phyloP scores from a whole-genome alignment of 148 eudicot species.

The Chenopodium suecicum region DNA sequence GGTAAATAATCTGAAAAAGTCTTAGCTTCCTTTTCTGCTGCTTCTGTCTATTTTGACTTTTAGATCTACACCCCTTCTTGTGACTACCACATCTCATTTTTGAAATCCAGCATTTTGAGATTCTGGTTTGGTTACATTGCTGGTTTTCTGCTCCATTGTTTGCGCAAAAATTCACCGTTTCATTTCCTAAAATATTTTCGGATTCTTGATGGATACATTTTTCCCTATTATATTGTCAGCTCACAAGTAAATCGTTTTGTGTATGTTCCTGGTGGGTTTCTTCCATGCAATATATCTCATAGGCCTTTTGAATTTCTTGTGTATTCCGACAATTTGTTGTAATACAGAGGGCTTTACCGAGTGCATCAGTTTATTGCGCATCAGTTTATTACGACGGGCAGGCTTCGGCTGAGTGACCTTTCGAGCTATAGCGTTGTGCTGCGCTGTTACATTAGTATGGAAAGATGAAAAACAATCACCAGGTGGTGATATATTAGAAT shows the following conservation, averaged over 20 bases:
- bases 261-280: background rate
- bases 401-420: too few relatives aligned
- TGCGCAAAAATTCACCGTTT: background rate
- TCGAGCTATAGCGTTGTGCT: too few relatives aligned
- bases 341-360: constrained; percentile 81
- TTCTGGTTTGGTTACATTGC: background rate
- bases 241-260: background rate
- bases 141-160: background rate
- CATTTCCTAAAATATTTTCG: background rate
- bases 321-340: constrained; percentile 25
- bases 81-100: background rate
- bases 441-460: too few relatives aligned
- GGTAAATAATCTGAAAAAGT: constrained; percentile 35
- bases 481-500: too few relatives aligned
- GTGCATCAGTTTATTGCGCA: constrained; percentile 70
- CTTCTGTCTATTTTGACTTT: background rate
- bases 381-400: too few relatives aligned
- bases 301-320: background rate
- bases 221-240: background rate
- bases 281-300: background rate
- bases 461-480: too few relatives aligned
- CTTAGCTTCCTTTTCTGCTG: background rate
- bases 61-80: background rate
- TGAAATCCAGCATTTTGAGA: background rate
- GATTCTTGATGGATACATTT: background rate